A percentile compares a stretch with the other conserved stretches of the same genome.
These are phyloP conservation scores for Saprolegnia diclina DNA, from an alignment of 352 stramenopile species.

Conservation along the genomic window DNA sequence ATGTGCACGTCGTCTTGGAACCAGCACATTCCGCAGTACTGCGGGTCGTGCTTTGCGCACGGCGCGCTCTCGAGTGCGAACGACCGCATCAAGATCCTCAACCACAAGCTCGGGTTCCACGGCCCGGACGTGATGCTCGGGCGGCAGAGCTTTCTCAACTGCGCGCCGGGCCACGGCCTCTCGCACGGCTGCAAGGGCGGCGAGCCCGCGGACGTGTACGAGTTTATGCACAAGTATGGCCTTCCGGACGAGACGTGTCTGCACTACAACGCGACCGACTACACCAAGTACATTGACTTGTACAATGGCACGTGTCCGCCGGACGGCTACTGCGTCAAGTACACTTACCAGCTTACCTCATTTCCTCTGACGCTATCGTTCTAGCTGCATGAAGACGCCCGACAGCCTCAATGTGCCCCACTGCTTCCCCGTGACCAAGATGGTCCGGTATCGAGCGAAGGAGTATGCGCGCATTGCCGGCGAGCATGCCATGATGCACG, in stretches of 20 bases:
- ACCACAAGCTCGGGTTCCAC: slow-evolving; percentile 50
- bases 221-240: slow-evolving; percentile 71
- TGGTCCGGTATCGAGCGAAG: slow-evolving; percentile 79
- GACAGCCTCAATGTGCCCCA: slow-evolving; percentile 36
- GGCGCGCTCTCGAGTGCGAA: slow-evolving; percentile 65
- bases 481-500: slow-evolving; percentile 82
- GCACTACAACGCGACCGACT: slow-evolving; percentile 77
- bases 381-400: slow-evolving; percentile 73
- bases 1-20: slow-evolving; percentile 81
- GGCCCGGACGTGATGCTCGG: slow-evolving; percentile 72
- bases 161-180: slow-evolving; percentile 59
- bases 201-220: slow-evolving; percentile 68
- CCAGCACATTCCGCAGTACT: slow-evolving; percentile 83
- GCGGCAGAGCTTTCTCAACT: slow-evolving; percentile 78
- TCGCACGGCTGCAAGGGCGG: slow-evolving; percentile 61
- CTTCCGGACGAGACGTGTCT: slow-evolving; percentile 74
- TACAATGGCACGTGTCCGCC: slow-evolving; percentile 64
- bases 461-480: slow-evolving; percentile 54
- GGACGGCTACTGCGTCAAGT: slow-evolving; percentile 81
- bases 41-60: slow-evolving; percentile 79
- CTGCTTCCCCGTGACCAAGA: slow-evolving; percentile 71
- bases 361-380: slow-evolving; percentile 9
- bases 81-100: slow-evolving; percentile 77
- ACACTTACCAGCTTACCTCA: slow-evolving; percentile 31
- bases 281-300: slow-evolving; percentile 57